These are phyloP conservation scores for Puccinia novopanici DNA, from an alignment of 1,284 basidiomycete species.

Conservation along the genomic window DNA sequence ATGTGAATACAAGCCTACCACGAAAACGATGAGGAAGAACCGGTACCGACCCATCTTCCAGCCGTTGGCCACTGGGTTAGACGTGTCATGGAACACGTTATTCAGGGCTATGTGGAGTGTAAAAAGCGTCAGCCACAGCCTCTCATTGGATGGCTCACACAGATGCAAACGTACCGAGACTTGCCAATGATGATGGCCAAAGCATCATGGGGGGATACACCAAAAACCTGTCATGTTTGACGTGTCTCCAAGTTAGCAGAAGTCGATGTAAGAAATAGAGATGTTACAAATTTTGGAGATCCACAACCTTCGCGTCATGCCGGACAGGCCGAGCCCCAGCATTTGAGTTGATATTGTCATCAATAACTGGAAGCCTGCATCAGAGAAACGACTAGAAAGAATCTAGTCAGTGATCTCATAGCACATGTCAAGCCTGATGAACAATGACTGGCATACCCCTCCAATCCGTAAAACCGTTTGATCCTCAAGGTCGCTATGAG, in stretches of 20 bases:
- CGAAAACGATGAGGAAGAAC: constrained; percentile 39
- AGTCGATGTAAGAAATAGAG: too few species aligned
- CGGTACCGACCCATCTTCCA: constrained; percentile 47
- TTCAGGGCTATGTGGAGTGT: constrained; percentile 29
- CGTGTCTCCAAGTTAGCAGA: not conserved
- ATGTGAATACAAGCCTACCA: not conserved
- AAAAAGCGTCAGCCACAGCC: not conserved
- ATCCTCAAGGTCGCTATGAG: constrained; percentile 44
- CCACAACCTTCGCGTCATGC: constrained; percentile 60
- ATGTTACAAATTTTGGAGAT: too few species aligned
- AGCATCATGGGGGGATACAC: constrained; percentile 61
- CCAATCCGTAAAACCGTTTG: constrained; percentile 41
- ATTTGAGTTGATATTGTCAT: constrained; percentile 62
- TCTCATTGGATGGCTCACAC: constrained; percentile 52
- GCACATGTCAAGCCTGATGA: too few species aligned
- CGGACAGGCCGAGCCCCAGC: constrained; percentile 64
- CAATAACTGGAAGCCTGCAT: constrained; percentile 53
- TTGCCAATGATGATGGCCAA: constrained; percentile 62
- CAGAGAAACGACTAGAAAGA: constrained; percentile 18
- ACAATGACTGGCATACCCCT: constrained; percentile 9
- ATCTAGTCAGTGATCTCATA: not conserved
- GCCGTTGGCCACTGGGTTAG: constrained; percentile 31
- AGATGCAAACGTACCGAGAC: constrained; percentile 59
- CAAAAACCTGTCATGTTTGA: constrained; percentile 58
- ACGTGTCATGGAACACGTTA: constrained; percentile 39